Evolutionary conservation across 805 yeast genomes (phyloP).

Genomic region (Pichia nanzhaoensis): DNA sequence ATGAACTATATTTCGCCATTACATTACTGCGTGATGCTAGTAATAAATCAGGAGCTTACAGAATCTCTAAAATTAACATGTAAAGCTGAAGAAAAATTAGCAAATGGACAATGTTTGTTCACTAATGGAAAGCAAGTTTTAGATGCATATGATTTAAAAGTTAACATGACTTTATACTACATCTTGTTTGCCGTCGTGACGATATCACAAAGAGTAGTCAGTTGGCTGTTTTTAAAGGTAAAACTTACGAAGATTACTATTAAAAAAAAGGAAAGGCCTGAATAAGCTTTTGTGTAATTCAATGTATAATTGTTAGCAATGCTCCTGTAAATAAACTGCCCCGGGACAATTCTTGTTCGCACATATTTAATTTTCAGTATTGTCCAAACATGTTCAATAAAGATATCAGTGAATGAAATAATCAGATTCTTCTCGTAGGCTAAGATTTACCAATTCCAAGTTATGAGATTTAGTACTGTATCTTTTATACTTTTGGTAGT

Average conservation of each 20-base stretch:
- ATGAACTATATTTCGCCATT: conserved; percentile 74
- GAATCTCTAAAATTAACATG: conserved; percentile 46
- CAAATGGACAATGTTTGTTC: conserved; percentile 40
- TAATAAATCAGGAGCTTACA: conserved; percentile 55
- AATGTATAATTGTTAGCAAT: too few species aligned
- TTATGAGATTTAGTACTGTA: too few species aligned
- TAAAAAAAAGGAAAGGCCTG: conserved; percentile 7
- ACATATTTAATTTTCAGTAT: too few species aligned
- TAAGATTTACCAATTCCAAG: too few species aligned
- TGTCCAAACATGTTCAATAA: too few species aligned
- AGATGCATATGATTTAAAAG: conserved; percentile 40
- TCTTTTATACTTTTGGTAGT: too few species aligned
- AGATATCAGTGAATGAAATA: too few species aligned
- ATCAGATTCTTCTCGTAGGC: too few species aligned
- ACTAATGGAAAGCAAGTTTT: conserved; percentile 51
- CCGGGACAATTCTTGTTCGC: too few species aligned
- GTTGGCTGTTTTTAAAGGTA: conserved; percentile 26
- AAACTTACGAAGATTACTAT: conserved; percentile 21
- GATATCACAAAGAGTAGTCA: conserved; percentile 36
- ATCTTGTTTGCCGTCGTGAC: conserved; percentile 35
- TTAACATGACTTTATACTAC: conserved; percentile 32
- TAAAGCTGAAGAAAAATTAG: conserved; percentile 18
- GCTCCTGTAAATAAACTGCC: too few species aligned
- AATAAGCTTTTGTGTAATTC: too few species aligned
- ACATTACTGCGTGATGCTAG: conserved; percentile 58